Conservation (phyloP, 352 stramenopile genomes). For the Peronosclerospora sorghi region DNA sequence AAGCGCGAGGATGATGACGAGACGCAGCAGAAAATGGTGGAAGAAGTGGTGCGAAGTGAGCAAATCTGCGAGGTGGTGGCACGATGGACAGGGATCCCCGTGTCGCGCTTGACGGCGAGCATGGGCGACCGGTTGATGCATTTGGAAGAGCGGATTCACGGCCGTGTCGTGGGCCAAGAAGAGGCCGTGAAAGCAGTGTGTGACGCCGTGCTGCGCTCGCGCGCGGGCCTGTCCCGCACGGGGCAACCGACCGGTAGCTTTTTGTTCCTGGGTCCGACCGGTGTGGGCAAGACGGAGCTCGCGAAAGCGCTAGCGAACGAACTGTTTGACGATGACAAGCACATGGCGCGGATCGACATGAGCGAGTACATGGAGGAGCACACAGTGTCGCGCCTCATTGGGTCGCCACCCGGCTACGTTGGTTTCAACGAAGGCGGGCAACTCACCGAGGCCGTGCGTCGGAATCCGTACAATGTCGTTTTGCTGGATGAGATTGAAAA, state of each 20-base stretch:
- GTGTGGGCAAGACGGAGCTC: conserved; percentile 93
- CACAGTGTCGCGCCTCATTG: conserved; percentile 88
- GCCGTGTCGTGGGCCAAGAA: conserved; percentile 90
- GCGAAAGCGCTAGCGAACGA: conserved; percentile 91
- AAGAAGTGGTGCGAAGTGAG: too few relatives aligned
- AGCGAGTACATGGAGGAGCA: conserved; percentile 97
- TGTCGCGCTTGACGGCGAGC: conserved; percentile 69
- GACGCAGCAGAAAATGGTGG: conserved; percentile 46
- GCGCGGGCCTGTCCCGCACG: conserved; percentile 79
- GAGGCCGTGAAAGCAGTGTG: conserved; percentile 87
- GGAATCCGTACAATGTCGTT: conserved; percentile 94
- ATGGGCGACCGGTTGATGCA: too few relatives aligned
- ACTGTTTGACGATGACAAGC: conserved; percentile 92
- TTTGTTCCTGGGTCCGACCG: conserved; percentile 92
- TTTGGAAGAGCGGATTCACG: too few relatives aligned
- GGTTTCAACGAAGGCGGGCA: conserved; percentile 90
- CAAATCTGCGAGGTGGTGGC: conserved; percentile 86
- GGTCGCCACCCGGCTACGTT: conserved; percentile 92
- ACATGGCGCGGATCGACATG: conserved; percentile 96
- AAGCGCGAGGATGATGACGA: conserved; percentile 43
- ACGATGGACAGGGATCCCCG: conserved; percentile 86
- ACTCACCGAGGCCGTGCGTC: conserved; percentile 92
- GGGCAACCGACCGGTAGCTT: conserved; percentile 91
- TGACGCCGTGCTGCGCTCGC: conserved; percentile 87
- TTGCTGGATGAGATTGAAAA: too few relatives aligned